Base-by-base conservation (phyloP, 2,329 filamentous ascomycete genomes). In the Bipolaris oryzae region DNA sequence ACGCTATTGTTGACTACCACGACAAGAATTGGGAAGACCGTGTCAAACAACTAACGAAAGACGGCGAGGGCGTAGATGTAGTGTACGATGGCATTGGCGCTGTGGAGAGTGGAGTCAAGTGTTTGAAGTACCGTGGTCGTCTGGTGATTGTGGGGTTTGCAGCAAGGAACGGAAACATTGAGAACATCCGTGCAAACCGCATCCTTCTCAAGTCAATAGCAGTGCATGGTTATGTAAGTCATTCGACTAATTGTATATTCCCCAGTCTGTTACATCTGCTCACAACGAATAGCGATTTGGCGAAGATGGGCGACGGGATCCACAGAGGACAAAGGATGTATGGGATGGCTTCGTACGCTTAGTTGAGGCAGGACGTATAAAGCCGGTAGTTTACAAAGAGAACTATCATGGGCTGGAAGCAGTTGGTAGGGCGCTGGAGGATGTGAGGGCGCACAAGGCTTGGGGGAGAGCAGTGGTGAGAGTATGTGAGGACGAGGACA, bases 141-240 rank as follows among this genome's bases (percentile, higher is more conserved):
- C 72, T 88, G 16, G 77, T 88, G 2, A 75, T 87, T 25, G 78
- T 86, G 2, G 85, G 85, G 0, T 88, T 87, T 66, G 85, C 84
- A 5, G 85, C 81, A 1, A 75, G 80, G 46, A 78, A 73, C 15
- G 82, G 82, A 0, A 72, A 80, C 7, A 81, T 87, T 74, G 85
- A 87, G 49, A 62, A 59, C 3, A 47, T 72, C 3, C 45, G 58
- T 10, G 61, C 64, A 10, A 71, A 72, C 31, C 54, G 63, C 23
- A 65, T 69, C 25, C 31, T 70, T 11, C 42, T 70, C 7, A 71
- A 71, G 57, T 57, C 54, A 7, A 65, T 63, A 16, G 62, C 66
- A 57, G 63, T 71, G 3, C 53, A 66, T 51, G 69, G 65, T 21
- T 71, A 70, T 59, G 65, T 68, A 42, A 62, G 65, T 63, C 2